phyloP scores from a whole-genome alignment of 495 filamentous ascomycete genomes.

The Clavariopsis aquatica region DNA sequence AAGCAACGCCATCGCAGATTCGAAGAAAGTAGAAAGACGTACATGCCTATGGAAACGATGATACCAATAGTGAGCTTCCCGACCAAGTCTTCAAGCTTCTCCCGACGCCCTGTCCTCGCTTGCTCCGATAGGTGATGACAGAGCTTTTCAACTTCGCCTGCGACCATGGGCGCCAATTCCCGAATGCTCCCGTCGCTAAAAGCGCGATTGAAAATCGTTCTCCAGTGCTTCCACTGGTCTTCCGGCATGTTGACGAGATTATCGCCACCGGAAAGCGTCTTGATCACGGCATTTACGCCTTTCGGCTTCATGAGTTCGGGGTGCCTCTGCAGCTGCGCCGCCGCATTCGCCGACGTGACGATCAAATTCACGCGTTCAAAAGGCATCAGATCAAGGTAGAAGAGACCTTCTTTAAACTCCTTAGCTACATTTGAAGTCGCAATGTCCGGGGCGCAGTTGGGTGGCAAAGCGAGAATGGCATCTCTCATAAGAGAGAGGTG shows the following conservation, averaged over 20 bases:
- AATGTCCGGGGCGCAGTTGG: background rate
- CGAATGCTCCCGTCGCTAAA: background rate
- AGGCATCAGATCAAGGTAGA: background rate
- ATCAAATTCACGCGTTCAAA: background rate
- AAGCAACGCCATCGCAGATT: too few relatives aligned
- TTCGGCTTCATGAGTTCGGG: background rate
- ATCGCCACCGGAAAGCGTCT: background rate
- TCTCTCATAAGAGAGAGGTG: background rate
- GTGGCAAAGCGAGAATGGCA: background rate
- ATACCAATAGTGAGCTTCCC: background rate
- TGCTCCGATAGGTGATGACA: background rate
- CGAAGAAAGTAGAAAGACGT: background rate
- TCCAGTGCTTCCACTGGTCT: background rate
- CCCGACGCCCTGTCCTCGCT: background rate
- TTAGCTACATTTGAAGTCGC: background rate
- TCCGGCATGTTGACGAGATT: background rate
- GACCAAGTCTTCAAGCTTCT: background rate
- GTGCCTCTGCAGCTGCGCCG: background rate
- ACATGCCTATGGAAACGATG: background rate
- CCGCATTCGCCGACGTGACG: background rate
- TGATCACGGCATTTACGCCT: background rate
- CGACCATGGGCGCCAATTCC: background rate
- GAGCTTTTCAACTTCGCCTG: background rate
- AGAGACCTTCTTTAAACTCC: background rate
- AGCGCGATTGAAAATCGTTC: background rate